These are phyloP conservation scores for Parasitella parasitica DNA, from an alignment of 371 early-diverging fungal species.

Conservation along the genomic window DNA sequence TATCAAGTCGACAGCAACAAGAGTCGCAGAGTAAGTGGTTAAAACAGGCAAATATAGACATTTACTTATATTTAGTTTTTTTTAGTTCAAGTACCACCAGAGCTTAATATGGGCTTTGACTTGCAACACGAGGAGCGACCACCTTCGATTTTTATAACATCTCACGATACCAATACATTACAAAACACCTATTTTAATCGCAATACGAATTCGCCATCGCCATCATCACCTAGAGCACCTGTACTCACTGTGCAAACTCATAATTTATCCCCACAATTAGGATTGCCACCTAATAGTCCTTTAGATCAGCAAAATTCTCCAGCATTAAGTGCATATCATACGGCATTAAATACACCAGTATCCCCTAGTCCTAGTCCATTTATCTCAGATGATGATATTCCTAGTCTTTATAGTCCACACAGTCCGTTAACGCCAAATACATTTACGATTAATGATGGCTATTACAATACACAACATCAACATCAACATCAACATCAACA, in stretches of 20 bases:
- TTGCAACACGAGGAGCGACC: constrained; percentile 17
- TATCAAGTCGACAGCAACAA: constrained; percentile 36
- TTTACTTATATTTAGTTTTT: neutral
- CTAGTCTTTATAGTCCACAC: constrained; percentile 25
- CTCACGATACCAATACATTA: constrained; percentile 16
- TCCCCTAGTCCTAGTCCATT: constrained; percentile 32
- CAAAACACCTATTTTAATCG: neutral
- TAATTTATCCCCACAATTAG: constrained; percentile 17
- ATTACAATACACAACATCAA: neutral
- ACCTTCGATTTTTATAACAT: constrained; percentile 22
- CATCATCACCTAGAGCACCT: constrained; percentile 4
- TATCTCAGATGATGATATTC: constrained; percentile 28
- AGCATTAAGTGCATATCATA: constrained; percentile 32
- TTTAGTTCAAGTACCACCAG: constrained; percentile 30
- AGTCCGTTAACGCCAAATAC: constrained; percentile 15
- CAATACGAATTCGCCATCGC: neutral
- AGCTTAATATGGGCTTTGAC: constrained; percentile 24
- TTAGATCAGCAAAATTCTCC: constrained; percentile 13
- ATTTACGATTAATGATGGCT: neutral
- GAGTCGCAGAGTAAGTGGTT: neutral
- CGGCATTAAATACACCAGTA: constrained; percentile 34
- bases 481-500: neutral
- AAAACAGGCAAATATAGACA: neutral
- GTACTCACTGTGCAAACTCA: constrained; percentile 31
- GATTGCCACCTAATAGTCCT: neutral